Conservation (phyloP, 129 eudicot genomes). For the Flaveria robusta region DNA sequence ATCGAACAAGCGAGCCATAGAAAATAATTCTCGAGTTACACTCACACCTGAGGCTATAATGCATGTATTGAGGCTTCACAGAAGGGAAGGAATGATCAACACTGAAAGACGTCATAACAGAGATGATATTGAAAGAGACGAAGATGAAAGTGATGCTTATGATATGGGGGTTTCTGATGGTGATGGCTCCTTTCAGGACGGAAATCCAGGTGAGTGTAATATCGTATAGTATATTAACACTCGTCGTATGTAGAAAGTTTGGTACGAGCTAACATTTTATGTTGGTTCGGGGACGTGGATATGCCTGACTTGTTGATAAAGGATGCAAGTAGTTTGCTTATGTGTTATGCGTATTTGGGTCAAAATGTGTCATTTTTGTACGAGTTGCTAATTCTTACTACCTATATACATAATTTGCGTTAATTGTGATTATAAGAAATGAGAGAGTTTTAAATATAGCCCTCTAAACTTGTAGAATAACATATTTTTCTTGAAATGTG, state of each 20-base stretch:
- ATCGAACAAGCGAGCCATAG: constrained; percentile 61
- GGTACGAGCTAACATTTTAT: background rate
- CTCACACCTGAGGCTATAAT: constrained; percentile 67
- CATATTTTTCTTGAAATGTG: too few relatives aligned
- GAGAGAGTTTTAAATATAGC: too few relatives aligned
- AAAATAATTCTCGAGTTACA: constrained; percentile 56
- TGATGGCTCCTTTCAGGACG: constrained; percentile 42
- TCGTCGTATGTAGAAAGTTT: background rate
- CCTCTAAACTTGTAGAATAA: too few relatives aligned
- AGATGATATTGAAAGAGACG: constrained; percentile 51
- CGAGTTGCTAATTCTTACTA: too few relatives aligned
- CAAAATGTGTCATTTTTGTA: too few relatives aligned
- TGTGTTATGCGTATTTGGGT: background rate
- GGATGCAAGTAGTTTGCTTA: background rate
- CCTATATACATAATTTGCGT: too few relatives aligned
- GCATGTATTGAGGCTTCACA: constrained; percentile 77
- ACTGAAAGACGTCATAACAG: constrained; percentile 57
- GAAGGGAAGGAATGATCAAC: constrained; percentile 69
- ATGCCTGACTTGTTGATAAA: constrained; percentile 17
- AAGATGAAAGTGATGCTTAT: constrained; percentile 52
- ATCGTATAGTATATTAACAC: constrained; percentile 21
- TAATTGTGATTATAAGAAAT: too few relatives aligned
- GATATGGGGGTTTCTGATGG: background rate
- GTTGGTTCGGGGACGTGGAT: background rate
- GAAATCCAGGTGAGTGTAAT: constrained; percentile 58